Base-by-base conservation (phyloP, 1,284 basidiomycete species). In the Ustilago hordei region DNA sequence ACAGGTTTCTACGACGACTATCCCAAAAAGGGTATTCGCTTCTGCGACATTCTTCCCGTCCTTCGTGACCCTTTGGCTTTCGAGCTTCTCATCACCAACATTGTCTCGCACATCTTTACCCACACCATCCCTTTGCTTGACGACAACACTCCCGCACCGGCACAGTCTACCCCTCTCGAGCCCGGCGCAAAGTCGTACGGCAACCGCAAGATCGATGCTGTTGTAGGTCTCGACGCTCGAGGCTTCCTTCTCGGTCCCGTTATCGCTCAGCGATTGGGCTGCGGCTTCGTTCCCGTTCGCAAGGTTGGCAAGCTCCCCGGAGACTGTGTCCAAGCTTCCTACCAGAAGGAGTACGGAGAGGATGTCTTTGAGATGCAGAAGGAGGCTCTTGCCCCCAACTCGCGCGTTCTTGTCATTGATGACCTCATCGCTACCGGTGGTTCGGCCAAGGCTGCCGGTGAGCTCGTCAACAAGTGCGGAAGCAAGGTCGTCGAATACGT, bases 381-480 rank as follows among this genome's bases (percentile, higher is more conserved):
- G 47, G 93, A 92, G 65, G 92, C 93, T 2, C 93, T 99, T 84
- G 89, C 91, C 2, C 56, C 77, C 38, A 94, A 94, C 38, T 92
- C 96, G 85, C 93, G 89, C 64, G 94, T 95, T 35, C 87, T 99
- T 47, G 90, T 99, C 55, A 89, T 99, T 36, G 97, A 99, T 87
- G 97, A 99, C 87, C 89, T 99, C 43, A 95, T 99, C 75, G 97
- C 97, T 0, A 99, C 97, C 50, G 94, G 95, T 71, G 97, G 97
- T 8, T 98, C 95, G 17, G 97, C 97, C 4, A 91, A 91, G 76
- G 95, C 95, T 1, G 95, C 97, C 9, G 95, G 95, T 61, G 91
- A 97, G 80, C 92, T 99, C 32, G 91, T 99, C 69, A 88, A 90
- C 36, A 91, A 93, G 87, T 90, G 91, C 76, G 94, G 94, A 43